phyloP scores from a whole-genome alignment of 2,329 filamentous ascomycete genomes.

The Diplocarpon mali region DNA sequence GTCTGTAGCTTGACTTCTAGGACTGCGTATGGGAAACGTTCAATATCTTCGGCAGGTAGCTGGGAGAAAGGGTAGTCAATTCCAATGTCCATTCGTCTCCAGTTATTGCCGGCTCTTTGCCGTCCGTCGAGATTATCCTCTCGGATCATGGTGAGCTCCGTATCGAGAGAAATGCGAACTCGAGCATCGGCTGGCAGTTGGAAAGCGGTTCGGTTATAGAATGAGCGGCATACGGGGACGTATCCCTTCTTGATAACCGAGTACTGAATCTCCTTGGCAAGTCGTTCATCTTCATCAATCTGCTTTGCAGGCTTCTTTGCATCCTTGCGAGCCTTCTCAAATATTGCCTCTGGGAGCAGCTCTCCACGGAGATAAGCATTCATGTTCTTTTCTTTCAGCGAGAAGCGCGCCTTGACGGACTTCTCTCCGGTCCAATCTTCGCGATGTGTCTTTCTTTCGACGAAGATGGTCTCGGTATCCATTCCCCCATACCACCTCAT shows the following conservation, averaged over 20 bases:
- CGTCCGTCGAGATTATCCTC: slow-evolving; percentile 89
- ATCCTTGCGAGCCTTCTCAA: slow-evolving; percentile 92
- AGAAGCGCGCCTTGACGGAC: slow-evolving; percentile 94
- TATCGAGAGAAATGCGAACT: slow-evolving; percentile 93
- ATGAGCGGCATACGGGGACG: slow-evolving; percentile 81
- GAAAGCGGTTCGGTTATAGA: slow-evolving; percentile 97
- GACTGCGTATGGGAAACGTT: slow-evolving; percentile 90
- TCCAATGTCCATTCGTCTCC: slow-evolving; percentile 94
- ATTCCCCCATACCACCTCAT: slow-evolving; percentile 96
- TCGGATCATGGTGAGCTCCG: slow-evolving; percentile 86
- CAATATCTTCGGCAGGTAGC: slow-evolving; percentile 71
- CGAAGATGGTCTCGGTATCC: slow-evolving; percentile 89
- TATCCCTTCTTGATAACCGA: slow-evolving; percentile 80
- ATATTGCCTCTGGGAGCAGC: slow-evolving; percentile 76
- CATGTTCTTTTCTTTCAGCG: slow-evolving; percentile 93
- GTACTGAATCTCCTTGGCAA: slow-evolving; percentile 90
- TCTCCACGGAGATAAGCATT: slow-evolving; percentile 81
- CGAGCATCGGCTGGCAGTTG: slow-evolving; percentile 92
- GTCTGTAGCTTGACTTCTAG: slow-evolving; percentile 97
- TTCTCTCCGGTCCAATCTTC: slow-evolving; percentile 99
- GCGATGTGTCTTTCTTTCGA: slow-evolving; percentile 94
- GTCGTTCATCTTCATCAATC: slow-evolving; percentile 79
- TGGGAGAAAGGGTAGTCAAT: slow-evolving; percentile 93
- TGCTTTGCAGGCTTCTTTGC: slow-evolving; percentile 89
- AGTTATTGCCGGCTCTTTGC: slow-evolving; percentile 71